Evolutionary conservation across 140 eudicot species (phyloP).

Genomic region (Cichorium intybus): DNA sequence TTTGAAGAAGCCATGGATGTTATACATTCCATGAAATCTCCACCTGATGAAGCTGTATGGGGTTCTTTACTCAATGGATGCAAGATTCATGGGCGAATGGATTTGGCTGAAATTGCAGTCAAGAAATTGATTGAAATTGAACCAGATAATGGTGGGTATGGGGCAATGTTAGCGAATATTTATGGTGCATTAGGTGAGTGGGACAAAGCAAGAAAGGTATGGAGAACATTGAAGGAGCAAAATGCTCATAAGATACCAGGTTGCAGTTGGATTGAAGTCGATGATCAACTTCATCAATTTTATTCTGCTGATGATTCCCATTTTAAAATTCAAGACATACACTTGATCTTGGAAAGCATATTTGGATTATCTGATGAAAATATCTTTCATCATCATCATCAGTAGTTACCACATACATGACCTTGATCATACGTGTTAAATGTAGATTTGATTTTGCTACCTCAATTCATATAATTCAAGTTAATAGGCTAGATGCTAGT

Average conservation of each 20-base stretch:
- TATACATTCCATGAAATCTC: conserved; percentile 49
- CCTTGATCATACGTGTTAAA: conserved; percentile 6
- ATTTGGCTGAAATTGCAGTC: conserved; percentile 75
- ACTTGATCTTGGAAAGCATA: conserved; percentile 41
- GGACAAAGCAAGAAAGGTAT: conserved; percentile 61
- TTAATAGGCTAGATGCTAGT: conserved; percentile 5
- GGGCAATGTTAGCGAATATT: conserved; percentile 69
- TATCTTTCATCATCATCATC: conserved; percentile 17
- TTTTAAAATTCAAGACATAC: conserved; percentile 61
- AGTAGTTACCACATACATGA: background rate
- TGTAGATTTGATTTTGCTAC: background rate
- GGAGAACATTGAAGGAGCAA: conserved; percentile 51
- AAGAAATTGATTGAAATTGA: conserved; percentile 56
- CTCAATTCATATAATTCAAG: background rate
- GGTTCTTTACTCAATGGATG: conserved; percentile 86
- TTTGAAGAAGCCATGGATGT: conserved; percentile 73
- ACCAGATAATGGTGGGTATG: conserved; percentile 73
- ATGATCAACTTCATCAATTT: conserved; percentile 64
- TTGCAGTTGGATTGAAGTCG: conserved; percentile 91
- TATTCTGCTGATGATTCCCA: conserved; percentile 68
- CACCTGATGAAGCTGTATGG: conserved; percentile 82
- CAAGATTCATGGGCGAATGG: conserved; percentile 62
- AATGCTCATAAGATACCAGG: conserved; percentile 69
- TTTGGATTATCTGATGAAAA: conserved; percentile 32
- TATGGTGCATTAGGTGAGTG: conserved; percentile 78